Evolutionary conservation across 2,329 filamentous ascomycete genomes (phyloP).

Genomic region (Septoria petroselini): DNA sequence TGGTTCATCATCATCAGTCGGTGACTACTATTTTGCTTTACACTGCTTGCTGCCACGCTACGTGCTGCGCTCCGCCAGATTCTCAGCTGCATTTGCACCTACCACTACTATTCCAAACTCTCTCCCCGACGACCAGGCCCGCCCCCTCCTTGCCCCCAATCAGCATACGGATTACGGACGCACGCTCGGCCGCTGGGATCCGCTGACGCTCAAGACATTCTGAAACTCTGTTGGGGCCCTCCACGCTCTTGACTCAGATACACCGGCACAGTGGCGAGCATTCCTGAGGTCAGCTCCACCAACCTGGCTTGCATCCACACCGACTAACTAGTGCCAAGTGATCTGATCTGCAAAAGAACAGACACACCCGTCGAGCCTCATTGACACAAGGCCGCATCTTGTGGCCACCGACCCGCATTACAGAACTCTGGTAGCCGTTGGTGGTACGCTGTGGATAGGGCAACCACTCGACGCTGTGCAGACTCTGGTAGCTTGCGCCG

Average conservation of each 20-base stretch:
- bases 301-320: slow-evolving; percentile 34
- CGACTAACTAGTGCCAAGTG: slow-evolving; percentile 26
- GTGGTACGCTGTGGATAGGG: slow-evolving; percentile 27
- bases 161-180: slow-evolving; percentile 13
- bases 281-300: slow-evolving; percentile 32
- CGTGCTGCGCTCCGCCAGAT: slow-evolving; percentile 13
- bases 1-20: too few species aligned
- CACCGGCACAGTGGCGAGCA: slow-evolving; percentile 30
- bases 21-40: slow-evolving; percentile 12
- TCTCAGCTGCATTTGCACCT: slow-evolving; percentile 1
- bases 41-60: slow-evolving; percentile 13
- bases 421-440: slow-evolving; percentile 26
- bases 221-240: slow-evolving; percentile 22
- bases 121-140: slow-evolving; percentile 9
- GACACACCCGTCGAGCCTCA: slow-evolving; percentile 22
- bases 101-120: slow-evolving; percentile 2
- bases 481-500: slow-evolving; percentile 24
- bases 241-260: slow-evolving; percentile 31
- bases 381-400: slow-evolving; percentile 27
- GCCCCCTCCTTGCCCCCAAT: not conserved
- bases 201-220: slow-evolving; percentile 21
- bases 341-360: slow-evolving; percentile 26
- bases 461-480: slow-evolving; percentile 18
- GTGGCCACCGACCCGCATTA: slow-evolving; percentile 29
- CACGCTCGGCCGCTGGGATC: slow-evolving; percentile 17